Conservation (phyloP, 805 yeast genomes). For the Cephaloascus albidus region DNA sequence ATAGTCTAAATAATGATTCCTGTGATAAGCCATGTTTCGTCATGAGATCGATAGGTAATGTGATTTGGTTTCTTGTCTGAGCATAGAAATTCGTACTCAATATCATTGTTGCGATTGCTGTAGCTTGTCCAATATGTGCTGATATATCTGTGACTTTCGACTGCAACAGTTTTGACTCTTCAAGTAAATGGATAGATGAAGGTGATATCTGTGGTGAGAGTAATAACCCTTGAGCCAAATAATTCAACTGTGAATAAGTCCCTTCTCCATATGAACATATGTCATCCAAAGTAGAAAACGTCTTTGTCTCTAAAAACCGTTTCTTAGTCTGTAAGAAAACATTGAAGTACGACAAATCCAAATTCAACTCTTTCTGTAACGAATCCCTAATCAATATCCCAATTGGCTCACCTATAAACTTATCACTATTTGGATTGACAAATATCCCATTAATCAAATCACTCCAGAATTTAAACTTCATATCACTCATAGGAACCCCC, state of each 20-base stretch:
- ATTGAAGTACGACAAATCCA: constrained; percentile 47
- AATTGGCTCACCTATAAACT: constrained; percentile 52
- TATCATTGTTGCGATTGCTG: constrained; percentile 57
- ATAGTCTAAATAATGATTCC: constrained; percentile 44
- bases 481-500: constrained; percentile 30
- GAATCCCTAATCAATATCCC: constrained; percentile 49
- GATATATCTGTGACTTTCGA: constrained; percentile 44
- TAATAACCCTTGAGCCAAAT: constrained; percentile 50
- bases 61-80: constrained; percentile 34
- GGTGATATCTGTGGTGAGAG: constrained; percentile 53
- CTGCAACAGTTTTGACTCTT: constrained; percentile 33
- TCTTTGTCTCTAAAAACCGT: constrained; percentile 37
- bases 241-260: constrained; percentile 63
- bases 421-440: constrained; percentile 18
- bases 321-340: constrained; percentile 53
- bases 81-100: constrained; percentile 55
- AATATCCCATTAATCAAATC: constrained; percentile 44
- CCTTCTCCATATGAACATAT: constrained; percentile 79
- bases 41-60: constrained; percentile 57
- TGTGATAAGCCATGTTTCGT: constrained; percentile 47
- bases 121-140: constrained; percentile 81
- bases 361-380: constrained; percentile 33
- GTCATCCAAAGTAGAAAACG: constrained; percentile 40
- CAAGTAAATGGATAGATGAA: constrained; percentile 38
- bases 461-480: constrained; percentile 71